Evolutionary conservation across 805 yeast genomes (phyloP).

Genomic region (Wickerhamomyces bovis): DNA sequence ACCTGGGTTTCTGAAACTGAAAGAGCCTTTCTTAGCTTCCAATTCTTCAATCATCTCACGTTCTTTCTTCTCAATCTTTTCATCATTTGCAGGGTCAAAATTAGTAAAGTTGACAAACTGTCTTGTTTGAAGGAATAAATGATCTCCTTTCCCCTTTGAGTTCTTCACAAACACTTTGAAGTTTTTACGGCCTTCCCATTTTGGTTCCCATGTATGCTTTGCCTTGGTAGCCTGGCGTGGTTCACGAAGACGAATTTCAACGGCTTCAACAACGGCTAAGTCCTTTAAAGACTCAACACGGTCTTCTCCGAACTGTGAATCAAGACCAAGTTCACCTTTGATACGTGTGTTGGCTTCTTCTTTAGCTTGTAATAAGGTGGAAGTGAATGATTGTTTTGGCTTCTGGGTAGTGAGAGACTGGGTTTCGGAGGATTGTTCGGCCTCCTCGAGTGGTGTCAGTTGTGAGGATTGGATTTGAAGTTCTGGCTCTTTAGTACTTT

Average conservation of each 20-base stretch:
- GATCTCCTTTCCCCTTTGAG: conserved; percentile 11
- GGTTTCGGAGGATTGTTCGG: neutral
- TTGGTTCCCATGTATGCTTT: conserved; percentile 8
- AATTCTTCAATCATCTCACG: conserved; percentile 2
- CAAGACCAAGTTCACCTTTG: conserved; percentile 12
- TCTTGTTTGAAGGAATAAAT: conserved; percentile 26
- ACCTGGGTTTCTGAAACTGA: neutral
- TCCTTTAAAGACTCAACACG: conserved; percentile 27
- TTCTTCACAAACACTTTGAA: conserved; percentile 34
- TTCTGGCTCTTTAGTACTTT: neutral
- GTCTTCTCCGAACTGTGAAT: conserved; percentile 10
- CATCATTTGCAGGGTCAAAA: conserved; percentile 15
- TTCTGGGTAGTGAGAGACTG: neutral
- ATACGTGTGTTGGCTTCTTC: conserved; percentile 17
- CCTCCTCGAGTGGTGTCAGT: neutral
- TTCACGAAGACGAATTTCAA: conserved; percentile 16
- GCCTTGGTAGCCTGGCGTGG: neutral
- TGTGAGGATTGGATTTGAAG: neutral
- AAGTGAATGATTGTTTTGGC: conserved; percentile 10
- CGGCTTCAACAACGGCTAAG: conserved; percentile 31
- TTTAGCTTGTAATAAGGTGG: conserved; percentile 16
- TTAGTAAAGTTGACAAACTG: conserved; percentile 27
- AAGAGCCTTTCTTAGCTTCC: neutral
- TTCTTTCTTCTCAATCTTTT: neutral
- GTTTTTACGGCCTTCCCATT: conserved; percentile 31